Evolutionary conservation across 495 filamentous ascomycete species (phyloP), one percentile per base, ranked within the genome.

Genomic region (Penicillium roqueforti): DNA sequence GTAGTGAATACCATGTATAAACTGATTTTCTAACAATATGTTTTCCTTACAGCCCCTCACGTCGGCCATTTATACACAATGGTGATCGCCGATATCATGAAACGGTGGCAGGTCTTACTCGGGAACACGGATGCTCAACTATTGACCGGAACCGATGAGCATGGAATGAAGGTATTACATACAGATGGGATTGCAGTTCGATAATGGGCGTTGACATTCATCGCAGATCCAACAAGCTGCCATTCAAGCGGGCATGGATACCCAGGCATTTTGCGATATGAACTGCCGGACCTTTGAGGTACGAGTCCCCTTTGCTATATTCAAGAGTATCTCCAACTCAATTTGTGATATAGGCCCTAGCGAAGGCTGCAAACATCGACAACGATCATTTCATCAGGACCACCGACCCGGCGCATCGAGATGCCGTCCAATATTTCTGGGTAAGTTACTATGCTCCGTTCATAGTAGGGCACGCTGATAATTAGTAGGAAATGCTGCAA

Each of bases 131-230:
- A 76, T 39, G 88, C 92, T 3, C 76, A 90, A 57, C 74, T 97
- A 5, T 83, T 85, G 62, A 98, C 95, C 0, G 93, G 93, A 26
- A 96, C 91, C n/a, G 93, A 98, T 68, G 93, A 98, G 66, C 92
- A 98, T 67, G 93, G 93, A 16, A 91, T 95, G 84, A 97, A 98
- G 73, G 80, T 82, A 65, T 7, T 34, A 16, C 22, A 26, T 6
- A 28, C 19, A 5, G 3, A 26, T 28, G 14, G 1, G 19, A 31
- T n/a, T n/a, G 23, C 16, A 18, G 20, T 14, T 11, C n/a, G 11
- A 3, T 38, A 18, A n/a, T 19, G 31, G 49, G 19, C 5, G 45
- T 55, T 73, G 52, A 73, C 54, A 23, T 26, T 14, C n/a, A 26
- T 6, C 13, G 40, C 63, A 83, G 80, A 86, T 98, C 46, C 93